These are phyloP conservation scores for Kwoniella sp. DNA, from an alignment of 768 basidiomycete species.

Conservation along the genomic window DNA sequence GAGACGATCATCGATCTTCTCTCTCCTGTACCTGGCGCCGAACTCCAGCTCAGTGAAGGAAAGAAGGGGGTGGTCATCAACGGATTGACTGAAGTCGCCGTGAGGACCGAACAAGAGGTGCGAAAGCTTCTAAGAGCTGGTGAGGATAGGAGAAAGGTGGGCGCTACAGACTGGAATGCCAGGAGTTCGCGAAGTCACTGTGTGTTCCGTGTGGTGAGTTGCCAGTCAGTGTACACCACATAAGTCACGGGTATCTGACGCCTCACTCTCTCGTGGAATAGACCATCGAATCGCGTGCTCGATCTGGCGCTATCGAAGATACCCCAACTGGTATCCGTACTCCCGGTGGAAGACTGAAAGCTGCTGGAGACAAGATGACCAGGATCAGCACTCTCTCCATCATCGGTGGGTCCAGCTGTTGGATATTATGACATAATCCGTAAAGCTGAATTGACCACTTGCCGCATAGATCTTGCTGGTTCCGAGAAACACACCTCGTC, in stretches of 20 bases:
- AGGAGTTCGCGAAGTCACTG: slow-evolving; percentile 91
- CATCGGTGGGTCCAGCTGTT: slow-evolving; percentile 36
- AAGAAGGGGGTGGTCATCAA: slow-evolving; percentile 62
- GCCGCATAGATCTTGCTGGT: slow-evolving; percentile 72
- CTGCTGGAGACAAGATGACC: slow-evolving; percentile 49
- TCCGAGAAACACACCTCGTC: slow-evolving; percentile 95
- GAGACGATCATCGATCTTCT: slow-evolving; percentile 64
- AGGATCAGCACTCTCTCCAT: slow-evolving; percentile 53
- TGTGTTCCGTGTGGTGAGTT: slow-evolving; percentile 80
- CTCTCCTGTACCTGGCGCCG: slow-evolving; percentile 71
- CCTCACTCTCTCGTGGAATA: slow-evolving; percentile 19
- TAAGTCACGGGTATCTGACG: not conserved
- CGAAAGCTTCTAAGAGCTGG: slow-evolving; percentile 81
- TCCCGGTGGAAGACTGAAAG: slow-evolving; percentile 36
- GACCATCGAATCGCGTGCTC: slow-evolving; percentile 74
- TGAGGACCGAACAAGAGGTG: slow-evolving; percentile 85
- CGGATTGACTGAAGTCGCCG: slow-evolving; percentile 85
- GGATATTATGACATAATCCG: not conserved
- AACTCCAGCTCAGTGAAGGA: slow-evolving; percentile 59
- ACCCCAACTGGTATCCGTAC: slow-evolving; percentile 45
- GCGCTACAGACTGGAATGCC: slow-evolving; percentile 99
- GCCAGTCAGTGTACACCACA: not conserved
- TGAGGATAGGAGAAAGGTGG: slow-evolving; percentile 83
- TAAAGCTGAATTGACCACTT: slow-evolving; percentile 11
- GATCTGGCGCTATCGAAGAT: slow-evolving; percentile 59